These are phyloP conservation scores for Thelephora terrestris DNA, from an alignment of 1,284 basidiomycete genomes.

Conservation along the genomic window DNA sequence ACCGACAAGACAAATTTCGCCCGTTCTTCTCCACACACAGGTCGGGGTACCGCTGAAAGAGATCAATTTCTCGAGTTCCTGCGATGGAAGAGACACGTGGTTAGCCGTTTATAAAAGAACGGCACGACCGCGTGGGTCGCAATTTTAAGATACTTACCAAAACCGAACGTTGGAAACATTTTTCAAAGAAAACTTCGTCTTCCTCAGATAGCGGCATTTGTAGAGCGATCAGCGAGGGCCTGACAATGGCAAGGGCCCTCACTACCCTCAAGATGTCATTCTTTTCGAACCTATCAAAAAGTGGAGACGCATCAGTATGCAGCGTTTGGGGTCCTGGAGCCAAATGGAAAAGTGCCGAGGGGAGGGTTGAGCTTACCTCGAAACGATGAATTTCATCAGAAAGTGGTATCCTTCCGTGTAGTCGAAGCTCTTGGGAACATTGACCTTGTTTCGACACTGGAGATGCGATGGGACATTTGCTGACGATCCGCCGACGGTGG, in stretches of 20 bases:
- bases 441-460: slow-evolving; percentile 43
- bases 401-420: slow-evolving; percentile 93
- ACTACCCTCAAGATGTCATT: slow-evolving; percentile 92
- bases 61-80: slow-evolving; percentile 96
- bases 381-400: slow-evolving; percentile 84
- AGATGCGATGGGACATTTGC: neutral
- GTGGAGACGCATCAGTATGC: slow-evolving; percentile 1
- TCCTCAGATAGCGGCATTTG: slow-evolving; percentile 93
- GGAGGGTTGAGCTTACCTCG: slow-evolving; percentile 47
- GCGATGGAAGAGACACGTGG: slow-evolving; percentile 5
- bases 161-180: slow-evolving; percentile 88
- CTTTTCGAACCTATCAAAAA: slow-evolving; percentile 74
- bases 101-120: slow-evolving; percentile 3
- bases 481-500: neutral
- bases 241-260: slow-evolving; percentile 86
- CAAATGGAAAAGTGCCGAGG: slow-evolving; percentile 3
- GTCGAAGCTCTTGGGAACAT: slow-evolving; percentile 76
- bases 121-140: neutral
- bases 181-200: slow-evolving; percentile 93
- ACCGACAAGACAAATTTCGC: slow-evolving; percentile 94
- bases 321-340: neutral
- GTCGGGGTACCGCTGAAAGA: slow-evolving; percentile 98
- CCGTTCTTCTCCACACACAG: slow-evolving; percentile 96
- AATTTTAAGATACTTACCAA: slow-evolving; percentile 44
- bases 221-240: slow-evolving; percentile 90